These are phyloP conservation scores for grape (Vitis vinifera) DNA, from an alignment of 164 flowering plant genomes.

Conservation along the genomic window DNA sequence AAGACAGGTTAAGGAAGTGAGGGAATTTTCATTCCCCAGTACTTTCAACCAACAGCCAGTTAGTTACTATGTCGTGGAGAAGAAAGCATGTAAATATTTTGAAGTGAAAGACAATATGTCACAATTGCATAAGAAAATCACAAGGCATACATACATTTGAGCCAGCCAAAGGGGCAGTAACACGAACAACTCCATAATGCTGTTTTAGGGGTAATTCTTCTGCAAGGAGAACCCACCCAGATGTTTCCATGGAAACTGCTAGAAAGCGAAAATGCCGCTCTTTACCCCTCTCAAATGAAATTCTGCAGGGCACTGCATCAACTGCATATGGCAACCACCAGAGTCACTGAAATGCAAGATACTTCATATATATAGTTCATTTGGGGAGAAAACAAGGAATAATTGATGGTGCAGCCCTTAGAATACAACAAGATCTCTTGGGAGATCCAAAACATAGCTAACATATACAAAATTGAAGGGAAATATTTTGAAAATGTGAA, in stretches of 20 bases:
- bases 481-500: not conserved
- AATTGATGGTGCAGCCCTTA: not conserved
- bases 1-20: too few species aligned
- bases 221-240: slow-evolving; percentile 85
- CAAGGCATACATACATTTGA: slow-evolving; percentile 59
- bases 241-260: slow-evolving; percentile 60
- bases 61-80: too few species aligned
- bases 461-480: not conserved
- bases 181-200: slow-evolving; percentile 66
- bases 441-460: not conserved
- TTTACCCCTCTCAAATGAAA: slow-evolving; percentile 94
- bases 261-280: slow-evolving; percentile 86
- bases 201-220: slow-evolving; percentile 72
- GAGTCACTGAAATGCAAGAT: slow-evolving; percentile 2
- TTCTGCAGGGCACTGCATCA: slow-evolving; percentile 94
- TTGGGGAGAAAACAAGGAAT: not conserved
- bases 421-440: not conserved
- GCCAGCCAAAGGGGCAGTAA: slow-evolving; percentile 86
- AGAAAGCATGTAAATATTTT: too few species aligned
- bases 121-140: not conserved
- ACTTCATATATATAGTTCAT: too few species aligned
- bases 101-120: too few species aligned
- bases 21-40: too few species aligned
- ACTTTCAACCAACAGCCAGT: too few species aligned
- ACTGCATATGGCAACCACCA: slow-evolving; percentile 45